Conservation (phyloP, 768 basidiomycete species). For the Podaxis sp. region DNA sequence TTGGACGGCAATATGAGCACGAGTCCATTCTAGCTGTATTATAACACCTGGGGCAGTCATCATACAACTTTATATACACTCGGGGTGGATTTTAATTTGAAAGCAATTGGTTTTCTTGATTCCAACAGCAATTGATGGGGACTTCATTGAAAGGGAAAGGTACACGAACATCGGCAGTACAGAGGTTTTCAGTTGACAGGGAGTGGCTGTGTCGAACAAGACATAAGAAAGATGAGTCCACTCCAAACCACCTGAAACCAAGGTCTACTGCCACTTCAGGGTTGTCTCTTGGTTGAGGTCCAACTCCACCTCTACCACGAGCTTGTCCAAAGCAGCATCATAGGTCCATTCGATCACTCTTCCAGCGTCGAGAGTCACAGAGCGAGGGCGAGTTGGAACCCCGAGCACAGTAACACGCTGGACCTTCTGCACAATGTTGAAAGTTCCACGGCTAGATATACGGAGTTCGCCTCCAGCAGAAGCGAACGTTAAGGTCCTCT, state of each 20-base stretch:
- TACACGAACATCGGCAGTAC: not conserved
- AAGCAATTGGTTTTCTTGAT: not conserved
- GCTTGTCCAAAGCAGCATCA: conserved; percentile 29
- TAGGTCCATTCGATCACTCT: conserved; percentile 35
- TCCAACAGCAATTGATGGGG: not conserved
- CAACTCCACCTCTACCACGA: conserved; percentile 35
- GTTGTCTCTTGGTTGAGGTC: conserved; percentile 35
- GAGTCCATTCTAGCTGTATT: not conserved
- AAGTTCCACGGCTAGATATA: conserved; percentile 35
- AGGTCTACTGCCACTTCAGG: not conserved
- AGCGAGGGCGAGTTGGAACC: conserved; percentile 32
- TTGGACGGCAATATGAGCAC: not conserved
- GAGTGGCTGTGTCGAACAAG: not conserved
- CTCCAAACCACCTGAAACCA: not conserved
- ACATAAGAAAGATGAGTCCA: not conserved
- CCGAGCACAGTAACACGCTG: conserved; percentile 57
- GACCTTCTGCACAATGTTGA: conserved; percentile 42
- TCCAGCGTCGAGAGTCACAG: conserved; percentile 35
- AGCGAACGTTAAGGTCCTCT: conserved; percentile 41
- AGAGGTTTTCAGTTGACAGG: not conserved
- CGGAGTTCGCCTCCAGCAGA: conserved; percentile 30
- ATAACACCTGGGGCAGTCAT: not conserved
- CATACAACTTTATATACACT: not conserved
- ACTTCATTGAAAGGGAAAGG: not conserved
- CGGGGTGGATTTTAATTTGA: not conserved